Conservation (phyloP, 1,284 basidiomycete genomes). For the Cryptococcus floricola region DNA sequence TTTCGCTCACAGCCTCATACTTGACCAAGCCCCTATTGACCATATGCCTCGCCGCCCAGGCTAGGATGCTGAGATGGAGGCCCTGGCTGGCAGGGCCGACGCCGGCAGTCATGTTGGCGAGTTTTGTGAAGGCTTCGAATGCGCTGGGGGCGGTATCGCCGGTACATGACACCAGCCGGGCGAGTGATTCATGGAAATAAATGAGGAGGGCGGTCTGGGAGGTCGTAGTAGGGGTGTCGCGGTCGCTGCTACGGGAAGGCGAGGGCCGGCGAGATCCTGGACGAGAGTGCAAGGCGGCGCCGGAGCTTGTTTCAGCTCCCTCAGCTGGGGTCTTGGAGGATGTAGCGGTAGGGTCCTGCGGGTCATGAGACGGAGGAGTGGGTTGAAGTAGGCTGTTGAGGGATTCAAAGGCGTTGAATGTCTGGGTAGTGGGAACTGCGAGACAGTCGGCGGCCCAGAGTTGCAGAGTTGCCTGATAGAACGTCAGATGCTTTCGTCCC, state of each 20-base stretch:
- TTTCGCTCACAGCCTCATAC: slow-evolving; percentile 35
- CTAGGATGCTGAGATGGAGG: slow-evolving; percentile 32
- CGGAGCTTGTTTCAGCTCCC: neutral
- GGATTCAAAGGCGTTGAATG: slow-evolving; percentile 21
- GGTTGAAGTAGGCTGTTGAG: slow-evolving; percentile 16
- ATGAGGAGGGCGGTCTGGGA: slow-evolving; percentile 17
- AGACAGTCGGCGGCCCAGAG: slow-evolving; percentile 34
- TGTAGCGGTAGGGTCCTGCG: neutral
- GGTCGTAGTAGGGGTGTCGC: slow-evolving; percentile 8
- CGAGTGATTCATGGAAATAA: slow-evolving; percentile 25
- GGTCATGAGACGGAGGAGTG: slow-evolving; percentile 7
- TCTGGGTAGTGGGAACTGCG: slow-evolving; percentile 13
- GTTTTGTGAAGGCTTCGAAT: slow-evolving; percentile 26
- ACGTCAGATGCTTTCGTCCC: neutral
- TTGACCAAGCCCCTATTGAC: slow-evolving; percentile 30
- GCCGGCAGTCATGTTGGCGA: slow-evolving; percentile 17
- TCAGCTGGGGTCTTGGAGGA: neutral
- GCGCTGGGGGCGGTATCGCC: slow-evolving; percentile 17
- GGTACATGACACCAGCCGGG: slow-evolving; percentile 25
- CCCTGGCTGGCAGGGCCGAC: slow-evolving; percentile 19
- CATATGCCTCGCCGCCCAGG: slow-evolving; percentile 37
- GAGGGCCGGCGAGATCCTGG: slow-evolving; percentile 5
- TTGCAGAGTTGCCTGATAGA: slow-evolving; percentile 24
- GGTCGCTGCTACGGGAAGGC: slow-evolving; percentile 4
- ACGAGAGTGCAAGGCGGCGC: neutral